Conservation (phyloP, 1,284 basidiomycete species). For the Moniliophthora roreri region DNA sequence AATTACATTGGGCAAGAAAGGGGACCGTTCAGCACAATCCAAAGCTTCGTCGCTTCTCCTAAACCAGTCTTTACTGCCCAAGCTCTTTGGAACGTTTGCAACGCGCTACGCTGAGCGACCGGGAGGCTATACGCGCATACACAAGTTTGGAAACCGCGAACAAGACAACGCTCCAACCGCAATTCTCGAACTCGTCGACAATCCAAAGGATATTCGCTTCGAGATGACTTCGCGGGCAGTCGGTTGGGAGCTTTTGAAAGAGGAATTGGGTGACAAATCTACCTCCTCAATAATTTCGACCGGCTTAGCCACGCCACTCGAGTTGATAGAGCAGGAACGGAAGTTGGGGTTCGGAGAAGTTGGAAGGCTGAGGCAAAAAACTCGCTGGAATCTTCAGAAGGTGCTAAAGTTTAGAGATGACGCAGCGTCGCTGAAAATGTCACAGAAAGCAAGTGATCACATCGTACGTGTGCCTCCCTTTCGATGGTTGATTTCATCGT, state of each 20-base stretch:
- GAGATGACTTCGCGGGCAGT: conserved; percentile 84
- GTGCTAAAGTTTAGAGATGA: conserved; percentile 53
- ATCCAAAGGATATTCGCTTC: conserved; percentile 84
- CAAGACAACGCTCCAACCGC: conserved; percentile 96
- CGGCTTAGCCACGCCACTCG: conserved; percentile 45
- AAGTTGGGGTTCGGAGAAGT: conserved; percentile 33
- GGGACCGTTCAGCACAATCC: conserved; percentile 60
- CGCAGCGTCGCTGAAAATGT: conserved; percentile 41
- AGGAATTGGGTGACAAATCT: conserved; percentile 44
- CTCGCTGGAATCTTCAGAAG: conserved; percentile 72
- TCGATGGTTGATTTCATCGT: conserved; percentile 7
- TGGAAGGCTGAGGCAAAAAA: conserved; percentile 53
- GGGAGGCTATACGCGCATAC: conserved; percentile 95
- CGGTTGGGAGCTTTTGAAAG: conserved; percentile 73
- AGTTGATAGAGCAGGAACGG: conserved; percentile 50
- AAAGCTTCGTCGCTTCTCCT: conserved; percentile 78
- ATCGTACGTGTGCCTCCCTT: conserved; percentile 38
- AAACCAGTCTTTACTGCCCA: conserved; percentile 68
- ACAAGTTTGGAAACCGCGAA: conserved; percentile 83
- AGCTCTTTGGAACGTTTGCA: conserved; percentile 82
- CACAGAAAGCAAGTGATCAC: conserved; percentile 46
- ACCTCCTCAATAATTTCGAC: conserved; percentile 48
- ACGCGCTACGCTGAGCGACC: conserved; percentile 81
- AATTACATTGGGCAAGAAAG: conserved; percentile 87
- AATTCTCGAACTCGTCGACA: conserved; percentile 93